Evolutionary conservation across 2,329 filamentous ascomycete species (phyloP).

Genomic region (Bipolaris oryzae): DNA sequence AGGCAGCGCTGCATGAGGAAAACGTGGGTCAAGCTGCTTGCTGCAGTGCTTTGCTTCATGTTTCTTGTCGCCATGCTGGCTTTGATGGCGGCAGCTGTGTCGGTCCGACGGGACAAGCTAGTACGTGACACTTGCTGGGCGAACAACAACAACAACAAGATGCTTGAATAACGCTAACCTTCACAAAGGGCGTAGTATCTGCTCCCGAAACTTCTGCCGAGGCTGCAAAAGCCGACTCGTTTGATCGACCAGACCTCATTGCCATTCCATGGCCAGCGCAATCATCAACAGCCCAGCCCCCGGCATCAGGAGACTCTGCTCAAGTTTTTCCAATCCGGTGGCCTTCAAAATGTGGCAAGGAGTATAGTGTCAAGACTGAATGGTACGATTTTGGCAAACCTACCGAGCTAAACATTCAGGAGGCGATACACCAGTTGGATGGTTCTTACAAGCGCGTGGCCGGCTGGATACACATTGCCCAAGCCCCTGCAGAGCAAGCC

Average conservation of each 20-base stretch:
- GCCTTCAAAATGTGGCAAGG: slow-evolving; percentile 42
- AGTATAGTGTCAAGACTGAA: slow-evolving; percentile 42
- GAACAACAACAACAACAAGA: not conserved
- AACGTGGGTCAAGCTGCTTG: slow-evolving; percentile 30
- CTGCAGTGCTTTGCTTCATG: slow-evolving; percentile 27
- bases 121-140: slow-evolving; percentile 15
- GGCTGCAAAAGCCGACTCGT: slow-evolving; percentile 15
- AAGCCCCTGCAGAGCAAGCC: slow-evolving; percentile 43
- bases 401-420: slow-evolving; percentile 34
- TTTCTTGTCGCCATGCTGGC: slow-evolving; percentile 33
- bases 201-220: slow-evolving; percentile 19
- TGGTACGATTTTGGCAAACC: slow-evolving; percentile 36
- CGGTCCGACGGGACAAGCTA: slow-evolving; percentile 24
- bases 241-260: slow-evolving; percentile 16
- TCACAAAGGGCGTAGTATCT: slow-evolving; percentile 4
- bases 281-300: slow-evolving; percentile 14
- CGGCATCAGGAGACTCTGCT: slow-evolving; percentile 16
- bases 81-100: slow-evolving; percentile 25
- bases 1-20: slow-evolving; percentile 29
- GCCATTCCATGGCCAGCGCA: slow-evolving; percentile 24
- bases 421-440: slow-evolving; percentile 41
- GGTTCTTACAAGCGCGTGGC: slow-evolving; percentile 42
- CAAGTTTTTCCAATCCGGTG: slow-evolving; percentile 44
- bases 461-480: slow-evolving; percentile 49
- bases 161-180: slow-evolving; percentile 7